These are phyloP conservation scores for Lactifluus hygrophoroides DNA, from an alignment of 768 basidiomycete species.

Conservation along the genomic window DNA sequence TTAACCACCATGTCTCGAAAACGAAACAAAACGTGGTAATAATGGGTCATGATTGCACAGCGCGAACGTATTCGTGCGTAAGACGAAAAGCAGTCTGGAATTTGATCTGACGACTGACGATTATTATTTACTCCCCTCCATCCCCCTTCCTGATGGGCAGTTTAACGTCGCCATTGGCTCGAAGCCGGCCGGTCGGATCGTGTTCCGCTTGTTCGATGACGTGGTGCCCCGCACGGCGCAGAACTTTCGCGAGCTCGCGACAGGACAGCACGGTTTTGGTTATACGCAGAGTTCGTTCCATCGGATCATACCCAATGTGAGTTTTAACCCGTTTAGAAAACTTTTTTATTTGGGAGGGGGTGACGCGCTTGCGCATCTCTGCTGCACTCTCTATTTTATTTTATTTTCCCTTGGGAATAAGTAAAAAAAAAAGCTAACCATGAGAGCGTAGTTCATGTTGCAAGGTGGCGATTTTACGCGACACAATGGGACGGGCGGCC, in stretches of 20 bases:
- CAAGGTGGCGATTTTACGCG: conserved; percentile 35
- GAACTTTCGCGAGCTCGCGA: conserved; percentile 78
- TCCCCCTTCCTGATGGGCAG: conserved; percentile 30
- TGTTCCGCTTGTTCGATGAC: conserved; percentile 78
- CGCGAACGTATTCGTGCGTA: conserved; percentile 25
- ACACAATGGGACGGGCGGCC: conserved; percentile 31
- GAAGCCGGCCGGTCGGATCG: conserved; percentile 56
- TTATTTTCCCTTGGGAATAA: too few species aligned
- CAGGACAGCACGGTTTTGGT: conserved; percentile 58
- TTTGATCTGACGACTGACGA: too few species aligned
- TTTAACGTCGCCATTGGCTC: conserved; percentile 58
- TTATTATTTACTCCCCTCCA: too few species aligned
- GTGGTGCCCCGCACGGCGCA: conserved; percentile 70
- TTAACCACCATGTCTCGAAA: background rate
- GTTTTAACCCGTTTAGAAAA: too few species aligned
- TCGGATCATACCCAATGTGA: conserved; percentile 36
- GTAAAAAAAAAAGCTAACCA: too few species aligned
- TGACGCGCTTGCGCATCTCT: background rate
- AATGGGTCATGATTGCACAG: background rate
- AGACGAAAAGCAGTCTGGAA: too few species aligned
- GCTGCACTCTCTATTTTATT: background rate
- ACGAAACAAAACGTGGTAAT: too few species aligned
- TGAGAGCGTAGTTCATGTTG: conserved; percentile 33
- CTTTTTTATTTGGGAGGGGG: too few species aligned
- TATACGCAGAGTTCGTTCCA: conserved; percentile 68